Percentiles rank a stretch among this genome's conserved stretches.
These are phyloP conservation scores for Sclerotinia trifoliorum DNA, from an alignment of 2,329 filamentous ascomycete genomes.

Conservation along the genomic window DNA sequence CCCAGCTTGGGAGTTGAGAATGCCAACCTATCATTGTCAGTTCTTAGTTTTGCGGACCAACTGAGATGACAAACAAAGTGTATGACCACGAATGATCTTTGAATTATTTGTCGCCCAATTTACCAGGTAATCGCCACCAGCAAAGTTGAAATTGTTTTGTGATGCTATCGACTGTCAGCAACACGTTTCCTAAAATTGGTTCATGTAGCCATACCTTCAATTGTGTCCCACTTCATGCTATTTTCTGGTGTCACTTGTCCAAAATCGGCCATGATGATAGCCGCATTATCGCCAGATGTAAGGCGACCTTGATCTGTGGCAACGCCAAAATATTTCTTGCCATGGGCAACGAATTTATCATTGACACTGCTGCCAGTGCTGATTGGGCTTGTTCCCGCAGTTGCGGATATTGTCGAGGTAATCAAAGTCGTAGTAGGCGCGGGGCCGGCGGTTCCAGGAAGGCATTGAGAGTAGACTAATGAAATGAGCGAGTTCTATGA, in stretches of 20 bases:
- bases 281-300: conserved; percentile 47
- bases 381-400: conserved; percentile 8
- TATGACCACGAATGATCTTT: conserved; percentile 63
- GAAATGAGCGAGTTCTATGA: neutral
- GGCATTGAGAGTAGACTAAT: conserved; percentile 34
- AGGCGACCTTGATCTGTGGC: conserved; percentile 55
- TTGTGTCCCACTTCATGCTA: conserved; percentile 67
- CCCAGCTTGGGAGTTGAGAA: conserved; percentile 58
- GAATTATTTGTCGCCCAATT: conserved; percentile 56
- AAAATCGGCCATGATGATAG: conserved; percentile 59
- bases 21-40: conserved; percentile 55
- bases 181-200: neutral
- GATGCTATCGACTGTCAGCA: conserved; percentile 26
- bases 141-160: conserved; percentile 55
- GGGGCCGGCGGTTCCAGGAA: conserved; percentile 23
- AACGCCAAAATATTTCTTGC: conserved; percentile 65
- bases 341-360: conserved; percentile 56
- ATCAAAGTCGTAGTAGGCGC: conserved; percentile 20
- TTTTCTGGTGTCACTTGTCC: conserved; percentile 67
- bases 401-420: conserved; percentile 17
- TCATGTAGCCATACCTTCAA: conserved; percentile 42
- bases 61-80: conserved; percentile 51
- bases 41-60: conserved; percentile 54
- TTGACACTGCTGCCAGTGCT: conserved; percentile 48
- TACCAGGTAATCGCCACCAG: conserved; percentile 57